These are phyloP conservation scores for Populus nigra DNA, from an alignment of 345 rosid genomes.

Conservation along the genomic window DNA sequence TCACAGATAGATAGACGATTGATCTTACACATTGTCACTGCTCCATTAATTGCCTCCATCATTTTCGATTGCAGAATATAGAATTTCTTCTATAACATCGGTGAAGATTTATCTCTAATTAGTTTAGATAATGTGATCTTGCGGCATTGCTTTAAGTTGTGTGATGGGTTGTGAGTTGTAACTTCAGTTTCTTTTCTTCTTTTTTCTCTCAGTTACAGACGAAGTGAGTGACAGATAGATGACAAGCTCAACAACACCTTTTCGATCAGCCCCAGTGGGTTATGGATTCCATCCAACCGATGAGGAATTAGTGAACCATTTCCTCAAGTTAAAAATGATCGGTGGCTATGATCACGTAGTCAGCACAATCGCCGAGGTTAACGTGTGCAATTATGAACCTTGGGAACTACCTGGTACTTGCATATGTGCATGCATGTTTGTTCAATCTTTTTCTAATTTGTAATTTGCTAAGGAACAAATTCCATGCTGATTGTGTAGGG, in stretches of 20 bases:
- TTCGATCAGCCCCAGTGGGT: not conserved
- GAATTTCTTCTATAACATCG: too few species aligned
- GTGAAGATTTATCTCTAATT: too few species aligned
- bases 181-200: too few species aligned
- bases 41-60: not conserved
- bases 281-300: constrained; percentile 45
- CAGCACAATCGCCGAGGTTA: constrained; percentile 31
- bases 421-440: not conserved
- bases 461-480: not conserved
- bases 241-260: not conserved
- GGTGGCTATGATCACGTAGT: constrained; percentile 9
- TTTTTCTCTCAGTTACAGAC: not conserved
- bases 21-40: not conserved
- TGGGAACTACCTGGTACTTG: constrained; percentile 43
- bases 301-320: constrained; percentile 36
- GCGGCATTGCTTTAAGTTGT: too few species aligned
- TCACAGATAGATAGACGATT: too few species aligned
- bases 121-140: too few species aligned
- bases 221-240: not conserved
- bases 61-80: too few species aligned
- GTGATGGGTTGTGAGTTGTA: too few species aligned
- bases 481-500: not conserved
- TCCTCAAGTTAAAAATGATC: constrained; percentile 32
- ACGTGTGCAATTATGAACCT: constrained; percentile 42
- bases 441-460: not conserved